Base-by-base conservation (phyloP, 495 filamentous ascomycete genomes). In the Aspergillus cristatus region DNA sequence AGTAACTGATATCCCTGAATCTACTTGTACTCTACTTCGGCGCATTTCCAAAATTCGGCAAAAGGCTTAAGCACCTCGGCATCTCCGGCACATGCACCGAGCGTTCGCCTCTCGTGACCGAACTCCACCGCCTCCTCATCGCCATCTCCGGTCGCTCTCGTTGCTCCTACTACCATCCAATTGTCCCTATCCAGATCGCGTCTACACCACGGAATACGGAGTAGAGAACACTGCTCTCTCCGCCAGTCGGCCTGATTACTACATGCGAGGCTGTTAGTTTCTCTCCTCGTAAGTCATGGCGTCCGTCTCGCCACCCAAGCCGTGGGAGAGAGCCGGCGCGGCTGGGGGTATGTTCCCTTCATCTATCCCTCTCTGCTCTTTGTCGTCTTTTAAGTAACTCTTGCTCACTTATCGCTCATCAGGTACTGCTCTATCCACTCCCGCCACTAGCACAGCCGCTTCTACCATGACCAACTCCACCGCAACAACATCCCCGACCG, bases 261-360 rank as follows among this genome's bases (percentile, higher is more conserved):
- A n/a, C 43, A 68, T 66, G 60, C 58, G 35, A 57, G 42, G 37
- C 48, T 54, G 44, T 35, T 55, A 38, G 43, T 37, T 43, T 14
- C 52, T 44, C 29, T 50, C 34, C 38, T 40, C 46, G 35, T 38
- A 50, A 48, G 36, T 38, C 45, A 70, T 70, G 66, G 66, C 66
- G 55, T 62, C 67, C 68, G 75, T 78, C 46, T 90, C 89, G 63
- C 90, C 90, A 49, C 90, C 90, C 25, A 97, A 97, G 65, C 90
- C 90, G 14, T 97, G 90, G 90, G 90, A 97, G 65, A 76, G 79
- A 57, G 73, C 76, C 40, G 82, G 85, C 57, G 75, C 76, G 36
- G 56, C 72, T 42, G 64, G 75, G 48, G 59, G 72, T 67, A 32
- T 36, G 42, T 25, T 31, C 16, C 28, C 18, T 16, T 38, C 41